Evolutionary conservation across 2,329 filamentous ascomycete species (phyloP).

Genomic region (Aspergillus caelatus): DNA sequence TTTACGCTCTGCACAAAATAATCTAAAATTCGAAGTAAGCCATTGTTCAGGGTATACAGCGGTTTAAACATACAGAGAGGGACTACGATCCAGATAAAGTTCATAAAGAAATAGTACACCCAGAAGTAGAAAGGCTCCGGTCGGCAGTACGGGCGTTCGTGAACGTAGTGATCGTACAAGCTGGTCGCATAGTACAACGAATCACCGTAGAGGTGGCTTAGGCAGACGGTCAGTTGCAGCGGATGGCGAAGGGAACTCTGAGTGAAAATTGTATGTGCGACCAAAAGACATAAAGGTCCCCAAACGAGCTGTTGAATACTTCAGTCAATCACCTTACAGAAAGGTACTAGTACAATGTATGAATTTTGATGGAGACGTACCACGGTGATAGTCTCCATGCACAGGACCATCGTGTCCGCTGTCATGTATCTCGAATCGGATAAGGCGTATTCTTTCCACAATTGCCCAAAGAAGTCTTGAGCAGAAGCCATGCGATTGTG

Average conservation of each 20-base stretch:
- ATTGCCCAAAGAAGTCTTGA: constrained; percentile 75
- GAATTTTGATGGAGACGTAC: constrained; percentile 51
- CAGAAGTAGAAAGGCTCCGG: constrained; percentile 68
- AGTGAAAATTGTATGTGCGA: constrained; percentile 57
- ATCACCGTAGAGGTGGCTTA: constrained; percentile 68
- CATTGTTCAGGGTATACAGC: constrained; percentile 1
- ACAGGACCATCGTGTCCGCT: constrained; percentile 80
- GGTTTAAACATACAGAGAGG: constrained; percentile 53
- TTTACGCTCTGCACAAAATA: constrained; percentile 36
- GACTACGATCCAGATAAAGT: constrained; percentile 67
- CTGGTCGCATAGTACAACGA: constrained; percentile 66
- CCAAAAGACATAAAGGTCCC: constrained; percentile 63
- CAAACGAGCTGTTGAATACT: constrained; percentile 52
- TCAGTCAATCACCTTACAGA: background rate
- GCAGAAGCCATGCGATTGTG: constrained; percentile 66
- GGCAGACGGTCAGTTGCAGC: constrained; percentile 62
- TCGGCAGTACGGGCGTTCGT: constrained; percentile 59
- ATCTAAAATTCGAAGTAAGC: constrained; percentile 22
- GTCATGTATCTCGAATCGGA: constrained; percentile 87
- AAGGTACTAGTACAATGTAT: background rate
- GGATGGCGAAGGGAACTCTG: constrained; percentile 61
- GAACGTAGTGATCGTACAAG: constrained; percentile 61
- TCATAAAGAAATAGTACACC: constrained; percentile 68
- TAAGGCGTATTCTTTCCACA: constrained; percentile 91
- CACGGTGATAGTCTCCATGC: constrained; percentile 80